Conservation (phyloP, 2,329 filamentous ascomycete species). For the Exophiala spinifera region DNA sequence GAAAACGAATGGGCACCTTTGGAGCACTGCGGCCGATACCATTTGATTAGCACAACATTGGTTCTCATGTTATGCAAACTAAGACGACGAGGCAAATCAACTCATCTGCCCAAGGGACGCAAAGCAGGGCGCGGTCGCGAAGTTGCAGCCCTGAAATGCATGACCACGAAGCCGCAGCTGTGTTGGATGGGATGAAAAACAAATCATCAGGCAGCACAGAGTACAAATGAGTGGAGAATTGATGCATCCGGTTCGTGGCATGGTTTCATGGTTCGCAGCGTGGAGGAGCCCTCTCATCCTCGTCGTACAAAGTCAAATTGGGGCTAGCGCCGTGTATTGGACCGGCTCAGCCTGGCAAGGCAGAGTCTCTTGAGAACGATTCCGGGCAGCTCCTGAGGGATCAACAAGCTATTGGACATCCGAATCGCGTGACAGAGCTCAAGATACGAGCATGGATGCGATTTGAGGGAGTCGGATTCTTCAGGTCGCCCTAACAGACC, state of each 20-base stretch:
- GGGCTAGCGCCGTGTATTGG: not conserved
- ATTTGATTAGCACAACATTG: slow-evolving; percentile 38
- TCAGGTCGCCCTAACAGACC: not conserved
- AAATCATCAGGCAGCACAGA: slow-evolving; percentile 5
- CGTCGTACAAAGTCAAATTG: not conserved
- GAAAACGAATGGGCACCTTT: slow-evolving; percentile 63
- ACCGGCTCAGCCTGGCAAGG: not conserved
- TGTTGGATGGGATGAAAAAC: slow-evolving; percentile 7
- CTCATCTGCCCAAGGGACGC: not conserved
- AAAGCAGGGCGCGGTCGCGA: not conserved
- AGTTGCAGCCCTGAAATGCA: slow-evolving; percentile 19
- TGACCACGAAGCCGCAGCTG: slow-evolving; percentile 13
- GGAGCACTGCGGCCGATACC: slow-evolving; percentile 60
- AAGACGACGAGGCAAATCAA: not conserved
- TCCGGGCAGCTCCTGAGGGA: not conserved
- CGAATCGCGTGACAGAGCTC: not conserved
- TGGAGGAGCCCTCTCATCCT: too few relatives aligned
- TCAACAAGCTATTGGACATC: not conserved
- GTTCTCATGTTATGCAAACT: not conserved
- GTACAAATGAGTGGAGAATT: too few relatives aligned
- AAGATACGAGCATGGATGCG: not conserved
- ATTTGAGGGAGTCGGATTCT: not conserved
- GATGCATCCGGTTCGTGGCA: too few relatives aligned
- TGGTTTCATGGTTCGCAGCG: too few relatives aligned
- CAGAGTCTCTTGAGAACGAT: not conserved